Conservation (phyloP, 257 asterid genomes). For the Solanum boliviense region DNA sequence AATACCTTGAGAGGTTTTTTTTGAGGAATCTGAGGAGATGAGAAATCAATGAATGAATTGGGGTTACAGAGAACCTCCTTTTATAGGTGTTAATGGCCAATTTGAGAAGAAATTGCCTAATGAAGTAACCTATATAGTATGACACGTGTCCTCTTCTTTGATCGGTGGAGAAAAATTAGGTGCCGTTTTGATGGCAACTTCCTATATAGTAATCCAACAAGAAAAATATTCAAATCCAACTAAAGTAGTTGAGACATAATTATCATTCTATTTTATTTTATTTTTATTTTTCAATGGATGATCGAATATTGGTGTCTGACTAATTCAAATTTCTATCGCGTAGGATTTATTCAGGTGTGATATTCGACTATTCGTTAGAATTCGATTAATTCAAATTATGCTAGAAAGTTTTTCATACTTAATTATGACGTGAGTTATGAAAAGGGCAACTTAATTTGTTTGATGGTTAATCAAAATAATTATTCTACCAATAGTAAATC, state of each 20-base stretch:
- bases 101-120: slow-evolving; percentile 2
- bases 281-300: not conserved
- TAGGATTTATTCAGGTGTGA: not conserved
- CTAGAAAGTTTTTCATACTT: no score
- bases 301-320: fast-evolving
- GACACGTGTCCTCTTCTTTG: slow-evolving; percentile 13
- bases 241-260: not conserved
- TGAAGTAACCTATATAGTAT: not conserved
- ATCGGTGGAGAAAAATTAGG: slow-evolving; percentile 3
- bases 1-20: not conserved
- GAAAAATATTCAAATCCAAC: not conserved
- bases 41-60: not conserved
- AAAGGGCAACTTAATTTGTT: not conserved
- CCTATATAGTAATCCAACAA: not conserved
- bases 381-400: no score
- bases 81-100: slow-evolving; percentile 19
- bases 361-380: not conserved
- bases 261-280: not conserved
- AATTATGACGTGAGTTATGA: not conserved
- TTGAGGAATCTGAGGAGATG: not conserved
- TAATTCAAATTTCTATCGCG: not conserved
- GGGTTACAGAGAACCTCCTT: not conserved
- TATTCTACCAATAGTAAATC: not conserved
- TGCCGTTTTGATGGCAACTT: not conserved
- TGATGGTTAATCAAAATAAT: not conserved